Percentiles rank a stretch among this genome's conserved stretches.
Evolutionary conservation across 2,329 filamentous ascomycete genomes (phyloP).

Genomic region (Fusarium sp.): DNA sequence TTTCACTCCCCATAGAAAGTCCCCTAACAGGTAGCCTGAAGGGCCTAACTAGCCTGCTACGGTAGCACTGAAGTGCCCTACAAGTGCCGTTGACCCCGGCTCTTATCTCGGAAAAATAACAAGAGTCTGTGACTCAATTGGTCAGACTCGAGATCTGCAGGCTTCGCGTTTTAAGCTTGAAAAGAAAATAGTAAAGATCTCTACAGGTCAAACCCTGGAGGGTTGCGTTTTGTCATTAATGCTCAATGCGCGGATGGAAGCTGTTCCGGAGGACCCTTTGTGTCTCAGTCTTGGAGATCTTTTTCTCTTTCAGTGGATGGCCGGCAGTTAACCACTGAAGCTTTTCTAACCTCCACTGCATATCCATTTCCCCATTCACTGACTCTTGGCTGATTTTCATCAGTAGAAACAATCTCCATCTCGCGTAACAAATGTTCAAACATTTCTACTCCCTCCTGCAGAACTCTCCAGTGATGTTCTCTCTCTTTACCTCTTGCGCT

Average conservation of each 20-base stretch:
- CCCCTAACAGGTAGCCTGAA: background rate
- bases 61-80: background rate
- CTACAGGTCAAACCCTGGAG: background rate
- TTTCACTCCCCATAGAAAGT: conserved; percentile 5
- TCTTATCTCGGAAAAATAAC: conserved; percentile 10
- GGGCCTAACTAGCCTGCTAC: background rate
- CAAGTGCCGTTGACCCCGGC: background rate
- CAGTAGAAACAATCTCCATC: conserved; percentile 1
- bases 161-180: conserved; percentile 5
- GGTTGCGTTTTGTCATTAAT: conserved; percentile 11
- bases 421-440: background rate
- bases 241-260: conserved; percentile 7
- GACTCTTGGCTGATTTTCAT: background rate
- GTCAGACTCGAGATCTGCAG: background rate
- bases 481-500: no score
- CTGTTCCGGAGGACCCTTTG: background rate
- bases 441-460: background rate
- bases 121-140: background rate
- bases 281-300: conserved; percentile 3
- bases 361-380: background rate
- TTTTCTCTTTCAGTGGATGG: background rate
- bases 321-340: background rate
- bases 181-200: conserved; percentile 1
- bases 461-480: background rate
- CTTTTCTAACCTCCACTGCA: background rate